These are phyloP conservation scores for Aspergillus brunneoviolaceus DNA, from an alignment of 2,329 filamentous ascomycete species.

Conservation along the genomic window DNA sequence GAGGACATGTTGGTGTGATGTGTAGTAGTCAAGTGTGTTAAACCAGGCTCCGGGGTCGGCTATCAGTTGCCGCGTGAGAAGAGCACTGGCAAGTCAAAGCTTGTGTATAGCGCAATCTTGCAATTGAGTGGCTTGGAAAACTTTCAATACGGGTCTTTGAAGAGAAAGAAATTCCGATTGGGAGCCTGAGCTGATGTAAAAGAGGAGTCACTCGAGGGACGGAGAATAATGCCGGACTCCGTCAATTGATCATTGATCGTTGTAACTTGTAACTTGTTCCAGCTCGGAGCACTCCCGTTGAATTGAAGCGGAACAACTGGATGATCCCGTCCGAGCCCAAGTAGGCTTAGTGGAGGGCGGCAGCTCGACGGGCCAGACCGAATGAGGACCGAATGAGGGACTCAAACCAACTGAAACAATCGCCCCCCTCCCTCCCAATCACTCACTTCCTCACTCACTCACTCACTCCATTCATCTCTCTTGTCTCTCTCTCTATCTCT, in stretches of 20 bases:
- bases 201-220: not conserved
- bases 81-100: not conserved
- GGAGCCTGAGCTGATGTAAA: too few relatives aligned
- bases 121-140: not conserved
- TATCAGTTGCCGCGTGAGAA: not conserved
- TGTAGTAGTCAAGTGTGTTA: not conserved
- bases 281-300: conserved; percentile 1
- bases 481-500: not conserved
- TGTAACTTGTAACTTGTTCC: too few relatives aligned
- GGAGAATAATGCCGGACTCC: not conserved
- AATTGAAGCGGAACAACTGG: conserved; percentile 12
- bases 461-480: too few relatives aligned
- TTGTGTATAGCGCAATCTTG: not conserved
- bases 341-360: conserved; percentile 21
- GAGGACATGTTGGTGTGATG: conserved; percentile 32
- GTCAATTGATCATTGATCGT: not conserved
- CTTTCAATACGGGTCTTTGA: not conserved
- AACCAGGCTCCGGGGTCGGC: not conserved
- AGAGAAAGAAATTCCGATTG: not conserved
- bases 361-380: conserved; percentile 24
- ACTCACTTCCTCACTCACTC: not conserved
- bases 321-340: conserved; percentile 28
- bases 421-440: not conserved
- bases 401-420: not conserved
- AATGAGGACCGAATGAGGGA: conserved; percentile 3